Evolutionary conservation across 1,284 basidiomycete genomes (phyloP).

Genomic region (Ustilago bromivora): DNA sequence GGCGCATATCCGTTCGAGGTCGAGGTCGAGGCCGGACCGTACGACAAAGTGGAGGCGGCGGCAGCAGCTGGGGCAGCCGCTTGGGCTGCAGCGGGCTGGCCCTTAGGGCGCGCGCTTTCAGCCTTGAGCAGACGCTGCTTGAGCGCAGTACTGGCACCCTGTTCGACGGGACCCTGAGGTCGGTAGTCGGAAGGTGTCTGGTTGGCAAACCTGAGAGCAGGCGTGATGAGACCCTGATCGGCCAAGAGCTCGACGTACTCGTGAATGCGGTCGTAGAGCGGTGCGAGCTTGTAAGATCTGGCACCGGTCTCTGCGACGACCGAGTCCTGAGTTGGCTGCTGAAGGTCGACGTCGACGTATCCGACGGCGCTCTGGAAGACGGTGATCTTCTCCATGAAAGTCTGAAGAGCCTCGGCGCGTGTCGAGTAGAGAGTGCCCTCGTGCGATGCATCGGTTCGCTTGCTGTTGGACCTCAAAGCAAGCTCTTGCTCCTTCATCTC

Average conservation of each 20-base stretch:
- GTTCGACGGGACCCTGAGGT: slow-evolving; percentile 30
- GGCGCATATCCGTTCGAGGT: slow-evolving; percentile 45
- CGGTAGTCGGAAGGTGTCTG: slow-evolving; percentile 85
- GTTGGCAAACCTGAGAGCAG: slow-evolving; percentile 84
- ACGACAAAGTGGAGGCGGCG: slow-evolving; percentile 23
- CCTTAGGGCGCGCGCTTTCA: slow-evolving; percentile 50
- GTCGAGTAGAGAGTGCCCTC: slow-evolving; percentile 76
- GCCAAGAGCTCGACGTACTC: slow-evolving; percentile 95
- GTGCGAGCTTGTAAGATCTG: slow-evolving; percentile 84
- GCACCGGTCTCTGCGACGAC: slow-evolving; percentile 73
- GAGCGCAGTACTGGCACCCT: slow-evolving; percentile 28
- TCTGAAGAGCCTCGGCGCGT: slow-evolving; percentile 88
- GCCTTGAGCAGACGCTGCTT: slow-evolving; percentile 55
- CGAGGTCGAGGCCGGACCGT: slow-evolving; percentile 36
- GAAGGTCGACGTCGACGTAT: slow-evolving; percentile 85
- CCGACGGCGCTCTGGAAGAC: slow-evolving; percentile 90
- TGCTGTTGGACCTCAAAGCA: slow-evolving; percentile 46
- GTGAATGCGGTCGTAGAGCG: slow-evolving; percentile 90
- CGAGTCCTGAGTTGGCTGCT: slow-evolving; percentile 71
- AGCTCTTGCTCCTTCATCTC: slow-evolving; percentile 89
- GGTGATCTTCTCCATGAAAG: slow-evolving; percentile 95
- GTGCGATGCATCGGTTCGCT: slow-evolving; percentile 24
- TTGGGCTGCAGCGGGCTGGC: slow-evolving; percentile 16
- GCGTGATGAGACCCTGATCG: slow-evolving; percentile 85
- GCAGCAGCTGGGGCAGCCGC: slow-evolving; percentile 13